phyloP scores from a whole-genome alignment of 2,329 filamentous ascomycete genomes.

The Conoideocrella luteorostrata region DNA sequence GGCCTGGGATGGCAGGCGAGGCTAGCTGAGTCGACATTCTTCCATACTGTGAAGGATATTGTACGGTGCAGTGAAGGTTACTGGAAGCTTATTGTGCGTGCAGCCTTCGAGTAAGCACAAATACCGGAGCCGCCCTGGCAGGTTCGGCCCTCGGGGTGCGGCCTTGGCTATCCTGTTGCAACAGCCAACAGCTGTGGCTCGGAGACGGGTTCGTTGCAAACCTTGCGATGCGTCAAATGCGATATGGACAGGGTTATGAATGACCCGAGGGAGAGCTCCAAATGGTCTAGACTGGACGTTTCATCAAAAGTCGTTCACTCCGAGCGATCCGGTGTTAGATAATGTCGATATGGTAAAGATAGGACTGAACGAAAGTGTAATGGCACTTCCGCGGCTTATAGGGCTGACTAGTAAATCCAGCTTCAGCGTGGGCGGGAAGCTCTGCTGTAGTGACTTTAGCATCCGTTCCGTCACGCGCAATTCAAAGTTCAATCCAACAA shows the following conservation, averaged over 20 bases:
- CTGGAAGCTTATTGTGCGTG: neutral
- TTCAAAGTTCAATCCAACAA: neutral
- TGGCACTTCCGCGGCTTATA: neutral
- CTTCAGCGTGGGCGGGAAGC: neutral
- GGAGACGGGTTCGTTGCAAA: neutral
- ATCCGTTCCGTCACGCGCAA: neutral
- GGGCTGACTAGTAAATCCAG: conserved; percentile 1
- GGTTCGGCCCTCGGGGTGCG: no score
- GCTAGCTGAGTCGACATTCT: conserved; percentile 26
- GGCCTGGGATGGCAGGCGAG: conserved; percentile 19
- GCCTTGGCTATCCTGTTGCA: no score
- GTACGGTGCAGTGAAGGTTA: neutral
- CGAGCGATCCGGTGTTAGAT: neutral
- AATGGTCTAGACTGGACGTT: neutral
- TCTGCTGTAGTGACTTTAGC: neutral
- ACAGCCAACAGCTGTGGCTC: no score
- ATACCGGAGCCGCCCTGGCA: no score
- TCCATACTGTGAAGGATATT: conserved; percentile 23
- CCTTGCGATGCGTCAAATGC: neutral
- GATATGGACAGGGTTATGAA: neutral
- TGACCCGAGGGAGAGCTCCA: neutral
- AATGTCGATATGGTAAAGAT: neutral
- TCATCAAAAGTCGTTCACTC: neutral
- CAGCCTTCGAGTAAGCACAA: neutral
- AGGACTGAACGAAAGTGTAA: neutral